phyloP scores from a whole-genome alignment of 305 asterid genomes.

The Solanum hybrid region DNA sequence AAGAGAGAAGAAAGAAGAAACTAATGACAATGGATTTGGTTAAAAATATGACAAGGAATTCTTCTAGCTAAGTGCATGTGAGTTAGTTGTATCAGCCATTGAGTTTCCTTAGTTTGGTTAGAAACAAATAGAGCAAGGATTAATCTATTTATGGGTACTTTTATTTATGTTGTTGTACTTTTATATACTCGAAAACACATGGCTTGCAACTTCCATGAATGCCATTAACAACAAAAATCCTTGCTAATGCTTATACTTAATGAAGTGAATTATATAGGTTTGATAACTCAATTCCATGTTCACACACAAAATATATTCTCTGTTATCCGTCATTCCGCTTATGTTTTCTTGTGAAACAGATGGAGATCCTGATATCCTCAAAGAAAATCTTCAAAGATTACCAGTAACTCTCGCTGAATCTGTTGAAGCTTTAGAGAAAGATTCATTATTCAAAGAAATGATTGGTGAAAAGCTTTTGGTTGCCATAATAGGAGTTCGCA shows the following conservation, averaged over 20 bases:
- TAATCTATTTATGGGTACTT: neutral
- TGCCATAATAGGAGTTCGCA: slow-evolving; percentile 71
- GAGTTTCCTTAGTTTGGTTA: neutral
- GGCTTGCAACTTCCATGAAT: neutral
- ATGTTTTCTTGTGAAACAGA: slow-evolving; percentile 27
- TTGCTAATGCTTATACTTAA: too few species aligned
- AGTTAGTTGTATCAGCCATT: neutral
- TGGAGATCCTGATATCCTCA: slow-evolving; percentile 44
- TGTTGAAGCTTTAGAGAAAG: slow-evolving; percentile 26
- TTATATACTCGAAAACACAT: neutral
- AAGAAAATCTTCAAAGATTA: slow-evolving; percentile 6
- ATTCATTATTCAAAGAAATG: slow-evolving; percentile 44
- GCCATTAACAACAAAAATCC: neutral
- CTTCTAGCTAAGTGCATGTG: neutral
- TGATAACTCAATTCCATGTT: neutral
- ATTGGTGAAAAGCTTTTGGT: slow-evolving; percentile 68
- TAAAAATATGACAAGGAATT: neutral
- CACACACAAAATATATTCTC: neutral
- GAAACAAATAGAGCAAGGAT: neutral
- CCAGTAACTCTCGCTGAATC: slow-evolving; percentile 1
- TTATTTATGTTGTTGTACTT: too few species aligned
- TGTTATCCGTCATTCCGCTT: neutral
- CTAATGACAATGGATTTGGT: neutral
- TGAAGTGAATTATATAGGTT: too few species aligned
- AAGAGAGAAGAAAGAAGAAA: neutral